Conservation (phyloP, 371 early-diverging fungal genomes). For the Lichtheimia corymbifera region DNA sequence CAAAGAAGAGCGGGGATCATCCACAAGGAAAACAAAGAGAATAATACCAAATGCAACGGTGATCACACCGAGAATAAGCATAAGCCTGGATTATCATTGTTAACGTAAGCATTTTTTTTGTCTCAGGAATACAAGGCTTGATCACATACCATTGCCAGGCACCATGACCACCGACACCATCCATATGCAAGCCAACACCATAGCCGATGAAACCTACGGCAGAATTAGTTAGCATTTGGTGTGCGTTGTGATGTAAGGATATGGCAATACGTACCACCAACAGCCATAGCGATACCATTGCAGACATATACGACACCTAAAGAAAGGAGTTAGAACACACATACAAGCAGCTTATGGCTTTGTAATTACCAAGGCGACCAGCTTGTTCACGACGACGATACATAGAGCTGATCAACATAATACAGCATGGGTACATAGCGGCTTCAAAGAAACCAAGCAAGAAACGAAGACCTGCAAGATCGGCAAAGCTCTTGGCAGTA, state of each 20-base stretch:
- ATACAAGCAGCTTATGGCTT: not conserved
- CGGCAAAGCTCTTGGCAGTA: slow-evolving; percentile 23
- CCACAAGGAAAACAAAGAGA: slow-evolving; percentile 20
- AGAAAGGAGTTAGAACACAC: not conserved
- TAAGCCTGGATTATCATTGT: slow-evolving; percentile 16
- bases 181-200: slow-evolving; percentile 49
- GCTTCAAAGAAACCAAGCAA: slow-evolving; percentile 33
- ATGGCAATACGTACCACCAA: slow-evolving; percentile 25
- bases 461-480: slow-evolving; percentile 34
- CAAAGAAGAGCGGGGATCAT: slow-evolving; percentile 19
- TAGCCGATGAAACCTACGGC: slow-evolving; percentile 52
- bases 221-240: too few relatives aligned
- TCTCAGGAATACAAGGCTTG: not conserved
- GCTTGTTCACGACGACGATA: slow-evolving; percentile 32
- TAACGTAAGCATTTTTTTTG: not conserved
- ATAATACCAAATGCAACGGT: slow-evolving; percentile 24
- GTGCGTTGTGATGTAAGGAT: too few relatives aligned
- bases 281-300: slow-evolving; percentile 46
- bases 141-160: slow-evolving; percentile 52
- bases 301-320: slow-evolving; percentile 24
- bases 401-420: slow-evolving; percentile 26
- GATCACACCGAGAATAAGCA: slow-evolving; percentile 33
- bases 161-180: slow-evolving; percentile 31
- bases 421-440: slow-evolving; percentile 27
- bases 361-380: slow-evolving; percentile 14